Base-by-base conservation (phyloP, 2,329 filamentous ascomycete species). In the Grosmannia huntii region DNA sequence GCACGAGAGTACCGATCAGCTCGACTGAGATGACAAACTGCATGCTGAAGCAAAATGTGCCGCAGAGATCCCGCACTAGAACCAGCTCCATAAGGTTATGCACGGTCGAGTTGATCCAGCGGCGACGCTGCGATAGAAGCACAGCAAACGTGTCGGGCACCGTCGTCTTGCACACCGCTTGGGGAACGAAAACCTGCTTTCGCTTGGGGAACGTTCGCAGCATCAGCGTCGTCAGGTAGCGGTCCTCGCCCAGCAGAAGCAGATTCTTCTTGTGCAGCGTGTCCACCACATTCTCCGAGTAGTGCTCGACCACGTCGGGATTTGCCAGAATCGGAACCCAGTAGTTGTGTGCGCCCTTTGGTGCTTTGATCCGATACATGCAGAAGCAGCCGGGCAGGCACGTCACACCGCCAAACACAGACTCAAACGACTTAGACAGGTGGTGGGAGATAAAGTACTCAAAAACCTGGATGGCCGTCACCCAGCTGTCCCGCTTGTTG, bases 371-470 rank as follows among this genome's bases (percentile, higher is more conserved):
- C 68, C 94, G 89, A 77, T 99, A 99, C 95, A 99, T 99, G 80
- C 90, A 96, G 84, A 99, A 99, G 78, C 94, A 99, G 63, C 94
- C 94, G 19, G 94, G 94, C 65, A 99, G 79, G 79, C 94, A 99
- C 63, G 94, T 99, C 61, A 99, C 94, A 87, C 94, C 94, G 74
- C 94, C 94, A 72, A 99, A 99, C 64, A 96, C 88, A 1, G 91
- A 96, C 72, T 99, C 94, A 73, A 99, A 99, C 4, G 92, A 90
- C 74, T 99, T 99, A 67, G 91, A 84, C 66, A 95, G 81, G 71
- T 99, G 95, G 72, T 99, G 94, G 2, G 94, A 97, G 73, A 99
- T 94, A 77, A 97, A 99, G 76, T 97, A 96, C 77, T 99, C 94
- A 68, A 99, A 99, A 31, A 99, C 95, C 73, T 99, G 94, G 66